Percentiles rank a stretch among this genome's conserved stretches.
phyloP scores from a whole-genome alignment of 352 stramenopile species.

The Globisporangium cystogenes region DNA sequence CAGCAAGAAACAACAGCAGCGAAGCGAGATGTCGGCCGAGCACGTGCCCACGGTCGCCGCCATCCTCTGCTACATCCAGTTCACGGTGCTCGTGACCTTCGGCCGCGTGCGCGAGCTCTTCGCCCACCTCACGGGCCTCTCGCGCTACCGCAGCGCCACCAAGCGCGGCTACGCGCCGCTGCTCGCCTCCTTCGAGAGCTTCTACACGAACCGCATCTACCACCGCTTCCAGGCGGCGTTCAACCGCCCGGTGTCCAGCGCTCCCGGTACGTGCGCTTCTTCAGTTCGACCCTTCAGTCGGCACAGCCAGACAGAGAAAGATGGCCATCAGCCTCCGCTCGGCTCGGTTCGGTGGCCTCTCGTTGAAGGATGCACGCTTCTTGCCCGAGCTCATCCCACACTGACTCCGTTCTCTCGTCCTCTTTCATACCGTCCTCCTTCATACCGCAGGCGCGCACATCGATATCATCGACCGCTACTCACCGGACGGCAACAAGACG shows the following conservation, averaged over 20 bases:
- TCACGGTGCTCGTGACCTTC: slow-evolving; percentile 28
- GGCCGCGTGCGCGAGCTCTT: slow-evolving; percentile 28
- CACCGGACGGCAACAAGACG: slow-evolving; percentile 34
- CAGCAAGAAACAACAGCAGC: not conserved
- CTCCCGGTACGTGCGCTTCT: slow-evolving; percentile 15
- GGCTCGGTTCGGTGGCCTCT: too few relatives aligned
- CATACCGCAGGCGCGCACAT: slow-evolving; percentile 45
- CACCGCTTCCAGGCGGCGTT: slow-evolving; percentile 82
- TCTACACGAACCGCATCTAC: slow-evolving; percentile 92
- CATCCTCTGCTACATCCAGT: slow-evolving; percentile 40
- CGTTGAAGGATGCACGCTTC: not conserved
- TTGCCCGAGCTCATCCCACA: not conserved
- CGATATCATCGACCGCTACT: slow-evolving; percentile 79
- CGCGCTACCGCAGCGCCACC: slow-evolving; percentile 21
- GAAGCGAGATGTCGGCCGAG: slow-evolving; percentile 13
- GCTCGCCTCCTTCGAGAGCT: slow-evolving; percentile 92
- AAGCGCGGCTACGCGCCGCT: slow-evolving; percentile 66
- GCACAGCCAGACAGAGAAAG: not conserved
- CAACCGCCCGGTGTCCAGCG: slow-evolving; percentile 24
- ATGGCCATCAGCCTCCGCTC: not conserved
- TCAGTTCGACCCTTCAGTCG: not conserved
- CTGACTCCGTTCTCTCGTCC: not conserved
- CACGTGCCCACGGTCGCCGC: slow-evolving; percentile 19
- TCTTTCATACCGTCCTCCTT: not conserved
- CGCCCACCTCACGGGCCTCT: slow-evolving; percentile 21